These are phyloP conservation scores for Fusarium protoensiforme DNA, from an alignment of 2,329 filamentous ascomycete genomes.

Conservation along the genomic window DNA sequence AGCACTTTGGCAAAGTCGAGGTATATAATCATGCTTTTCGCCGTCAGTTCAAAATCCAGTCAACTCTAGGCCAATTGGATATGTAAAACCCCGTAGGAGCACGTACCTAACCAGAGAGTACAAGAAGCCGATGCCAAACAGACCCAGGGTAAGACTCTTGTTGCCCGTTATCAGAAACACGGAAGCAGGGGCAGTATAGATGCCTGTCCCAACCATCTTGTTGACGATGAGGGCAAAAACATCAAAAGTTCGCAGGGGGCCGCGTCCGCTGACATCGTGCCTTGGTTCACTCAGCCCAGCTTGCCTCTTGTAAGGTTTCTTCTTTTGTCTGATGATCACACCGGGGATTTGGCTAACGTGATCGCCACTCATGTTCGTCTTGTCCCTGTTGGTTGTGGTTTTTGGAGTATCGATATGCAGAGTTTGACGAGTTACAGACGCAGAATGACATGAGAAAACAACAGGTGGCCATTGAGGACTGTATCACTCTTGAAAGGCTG, in stretches of 20 bases:
- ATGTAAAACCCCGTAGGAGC: background rate
- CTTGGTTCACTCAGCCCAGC: background rate
- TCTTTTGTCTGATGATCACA: no score
- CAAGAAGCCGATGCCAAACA: background rate
- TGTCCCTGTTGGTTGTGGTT: background rate
- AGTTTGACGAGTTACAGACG: background rate
- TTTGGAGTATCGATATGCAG: background rate
- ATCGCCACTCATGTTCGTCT: background rate
- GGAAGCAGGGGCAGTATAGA: background rate
- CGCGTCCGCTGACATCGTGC: background rate
- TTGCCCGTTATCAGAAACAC: constrained; percentile 3
- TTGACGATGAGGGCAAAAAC: constrained; percentile 8
- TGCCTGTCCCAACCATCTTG: constrained; percentile 11
- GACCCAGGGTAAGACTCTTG: background rate
- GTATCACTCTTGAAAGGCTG: background rate
- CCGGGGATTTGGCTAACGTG: background rate
- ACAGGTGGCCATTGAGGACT: background rate
- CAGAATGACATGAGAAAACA: background rate
- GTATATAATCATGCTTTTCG: background rate
- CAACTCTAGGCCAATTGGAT: no score
- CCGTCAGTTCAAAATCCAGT: background rate
- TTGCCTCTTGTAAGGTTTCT: background rate
- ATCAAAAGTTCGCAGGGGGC: background rate
- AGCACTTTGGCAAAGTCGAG: constrained; percentile 2
- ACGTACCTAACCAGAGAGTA: background rate